Conservation (phyloP, 768 basidiomycete genomes). For the Suillus fuscotomentosus region DNA sequence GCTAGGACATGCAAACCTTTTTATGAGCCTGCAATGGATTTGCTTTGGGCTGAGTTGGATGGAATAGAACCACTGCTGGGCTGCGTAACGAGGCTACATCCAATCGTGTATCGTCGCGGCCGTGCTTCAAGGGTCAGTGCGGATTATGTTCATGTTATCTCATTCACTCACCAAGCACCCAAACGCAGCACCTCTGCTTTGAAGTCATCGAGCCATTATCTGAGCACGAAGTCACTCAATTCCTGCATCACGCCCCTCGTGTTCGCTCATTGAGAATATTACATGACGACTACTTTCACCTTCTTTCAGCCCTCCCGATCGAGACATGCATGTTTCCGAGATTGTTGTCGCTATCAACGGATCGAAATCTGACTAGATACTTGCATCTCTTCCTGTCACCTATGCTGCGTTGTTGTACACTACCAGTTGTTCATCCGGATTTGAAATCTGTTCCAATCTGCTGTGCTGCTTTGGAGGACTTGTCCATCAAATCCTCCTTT, state of each 20-base stretch:
- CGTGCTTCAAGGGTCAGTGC: neutral
- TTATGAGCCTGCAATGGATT: conserved; percentile 2
- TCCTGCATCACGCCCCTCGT: neutral
- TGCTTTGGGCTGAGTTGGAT: neutral
- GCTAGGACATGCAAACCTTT: conserved; percentile 5
- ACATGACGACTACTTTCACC: neutral
- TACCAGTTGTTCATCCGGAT: neutral
- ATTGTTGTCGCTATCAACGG: neutral
- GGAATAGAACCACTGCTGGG: neutral
- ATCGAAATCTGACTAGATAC: neutral
- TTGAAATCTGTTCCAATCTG: neutral
- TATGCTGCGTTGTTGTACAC: neutral
- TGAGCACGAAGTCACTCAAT: neutral
- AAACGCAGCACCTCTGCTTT: neutral
- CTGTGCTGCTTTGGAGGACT: neutral
- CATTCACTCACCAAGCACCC: neutral
- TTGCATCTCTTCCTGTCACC: neutral
- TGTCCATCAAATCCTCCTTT: neutral
- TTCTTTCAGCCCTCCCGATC: neutral
- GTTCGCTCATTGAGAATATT: neutral
- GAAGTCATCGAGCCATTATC: neutral
- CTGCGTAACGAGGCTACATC: neutral
- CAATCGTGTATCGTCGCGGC: neutral
- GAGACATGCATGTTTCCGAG: neutral
- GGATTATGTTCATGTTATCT: neutral